phyloP scores from a whole-genome alignment of 2,329 filamentous ascomycete genomes.

The Tolypocladium pustulatum region DNA sequence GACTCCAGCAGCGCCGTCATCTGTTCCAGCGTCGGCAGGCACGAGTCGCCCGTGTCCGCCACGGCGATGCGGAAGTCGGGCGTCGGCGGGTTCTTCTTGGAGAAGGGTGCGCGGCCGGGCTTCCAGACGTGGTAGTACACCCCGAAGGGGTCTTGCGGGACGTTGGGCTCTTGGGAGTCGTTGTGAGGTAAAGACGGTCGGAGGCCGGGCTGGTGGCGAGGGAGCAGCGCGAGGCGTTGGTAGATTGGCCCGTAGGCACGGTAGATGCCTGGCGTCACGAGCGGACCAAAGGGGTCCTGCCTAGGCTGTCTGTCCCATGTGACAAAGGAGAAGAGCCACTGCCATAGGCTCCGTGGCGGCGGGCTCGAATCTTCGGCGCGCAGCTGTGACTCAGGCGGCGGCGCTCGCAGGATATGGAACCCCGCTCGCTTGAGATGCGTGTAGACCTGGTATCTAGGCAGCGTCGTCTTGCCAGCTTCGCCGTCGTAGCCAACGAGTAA shows the following conservation, averaged over 20 bases:
- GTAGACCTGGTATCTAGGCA: constrained; percentile 85
- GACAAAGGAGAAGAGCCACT: constrained; percentile 43
- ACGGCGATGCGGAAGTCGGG: constrained; percentile 84
- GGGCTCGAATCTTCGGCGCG: constrained; percentile 5
- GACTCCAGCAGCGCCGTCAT: constrained; percentile 61
- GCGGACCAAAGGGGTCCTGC: constrained; percentile 37
- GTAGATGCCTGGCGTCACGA: constrained; percentile 53
- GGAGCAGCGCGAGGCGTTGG: constrained; percentile 62
- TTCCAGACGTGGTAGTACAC: constrained; percentile 80
- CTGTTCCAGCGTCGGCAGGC: constrained; percentile 63
- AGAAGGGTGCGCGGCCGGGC: constrained; percentile 47
- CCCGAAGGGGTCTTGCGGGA: constrained; percentile 47
- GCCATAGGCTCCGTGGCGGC: constrained; percentile 25
- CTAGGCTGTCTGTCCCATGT: constrained; percentile 13
- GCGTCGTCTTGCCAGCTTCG: constrained; percentile 46
- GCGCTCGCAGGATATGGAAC: constrained; percentile 69
- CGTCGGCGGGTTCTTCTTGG: constrained; percentile 65
- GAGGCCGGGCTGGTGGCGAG: constrained; percentile 50
- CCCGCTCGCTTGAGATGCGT: constrained; percentile 72
- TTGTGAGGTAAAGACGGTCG: constrained; percentile 9
- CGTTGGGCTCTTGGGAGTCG: constrained; percentile 1
- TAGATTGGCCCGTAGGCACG: constrained; percentile 64
- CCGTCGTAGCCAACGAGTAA: constrained; percentile 65
- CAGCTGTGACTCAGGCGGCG: constrained; percentile 21
- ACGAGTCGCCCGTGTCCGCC: constrained; percentile 61